Evolutionary conservation across 2,329 filamentous ascomycete species (phyloP), one percentile per base, ranked within the genome.

Genomic region (Trichoderma sp.): DNA sequence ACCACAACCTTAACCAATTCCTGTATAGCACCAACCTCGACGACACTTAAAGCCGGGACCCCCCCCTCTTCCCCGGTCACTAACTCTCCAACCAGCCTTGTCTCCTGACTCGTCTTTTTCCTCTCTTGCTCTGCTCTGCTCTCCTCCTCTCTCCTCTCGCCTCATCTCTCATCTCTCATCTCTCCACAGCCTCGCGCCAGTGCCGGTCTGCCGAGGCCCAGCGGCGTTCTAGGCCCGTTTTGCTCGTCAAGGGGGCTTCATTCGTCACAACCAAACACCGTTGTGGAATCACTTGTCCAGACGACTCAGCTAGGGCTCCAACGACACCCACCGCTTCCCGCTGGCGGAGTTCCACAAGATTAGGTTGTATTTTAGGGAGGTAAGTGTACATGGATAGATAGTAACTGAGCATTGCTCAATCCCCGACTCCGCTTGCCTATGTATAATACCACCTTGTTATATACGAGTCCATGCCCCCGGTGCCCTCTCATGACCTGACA

Each of bases 311-410:
- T 58, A 58, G 57, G 39, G 37, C 27, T 61, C 42, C 17, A 42
- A 42, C 37, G 39, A 25, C 48, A 56, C 34, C 52, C 52, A 45
- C 52, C 61, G 37, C 54, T 48, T 48, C 35, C 61, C 61, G 61
- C 52, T 37, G 29, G 39, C 61, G 37, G 61, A 65, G 61, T 45
- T 65, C 52, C 61, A 57, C 50, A 42, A 45, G 29, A 56, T 65
- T 65, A 65, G 37, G 52, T 48, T 57, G 61, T 48, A 15, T 48
- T 65, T 65, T 39, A 65, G 52, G 61, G 52, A 65, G 61, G 61
- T 65, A n/a, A 48, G 59, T 45, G 5, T 19, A 45, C 39, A 45
- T 65, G 27, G n/a, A n/a, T n/a, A n/a, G n/a, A n/a, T n/a, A n/a
- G n/a, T 65, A 56, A 17, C 54, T 61, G 42, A 50, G 39, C 25